Evolutionary conservation across 1,139 yeast species (phyloP), one percentile per base, ranked within the genome.

Genomic region (Yarrowia galli): DNA sequence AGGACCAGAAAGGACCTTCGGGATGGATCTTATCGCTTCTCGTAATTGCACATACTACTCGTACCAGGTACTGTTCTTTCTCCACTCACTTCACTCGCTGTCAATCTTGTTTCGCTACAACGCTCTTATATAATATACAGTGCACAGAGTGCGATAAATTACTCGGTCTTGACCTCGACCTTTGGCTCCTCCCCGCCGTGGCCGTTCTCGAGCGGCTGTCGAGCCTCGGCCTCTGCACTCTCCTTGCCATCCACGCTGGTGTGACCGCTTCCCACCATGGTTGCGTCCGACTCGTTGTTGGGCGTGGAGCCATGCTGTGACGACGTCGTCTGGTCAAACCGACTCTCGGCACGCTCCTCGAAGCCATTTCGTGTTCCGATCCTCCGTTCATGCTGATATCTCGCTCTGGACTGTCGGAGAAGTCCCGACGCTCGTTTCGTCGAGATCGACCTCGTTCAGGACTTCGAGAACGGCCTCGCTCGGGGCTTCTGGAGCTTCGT

Each of bases 361-460:
- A 10, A 18, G 23, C 38, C 46, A 15, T 25, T 16, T 42, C 63
- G 15, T 25, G 9, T 2, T 42, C 63, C 18, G 45, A 53, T 22
- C 16, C 20, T 43, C 38, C 58, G 12, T 36, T 36, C 45, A 36
- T 36, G 45, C 43, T 20, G 25, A 23, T 9, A 4, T 53, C 45
- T 22, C 63, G 48, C 63, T 56, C 63, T 8, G 63, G 63, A 16
- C 63, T 56, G n/a, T 56, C 63, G 18, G 63, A 56, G 15, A 56
- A 56, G 48, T 56, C 63, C n/a, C 63, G 48, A n/a, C 63, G 63
- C 8, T 56, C 63, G 38, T 56, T 56, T n/a, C 63, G 48, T 36
- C 65, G 28, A 32, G 65, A 23, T 43, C 65, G 32, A n/a, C 54
- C 65, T 23, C 65, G 42, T 1, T 46, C 45, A 20, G 46, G 56